These are phyloP conservation scores for Fraxinus nigra DNA, from an alignment of 305 asterid species.

Conservation along the genomic window DNA sequence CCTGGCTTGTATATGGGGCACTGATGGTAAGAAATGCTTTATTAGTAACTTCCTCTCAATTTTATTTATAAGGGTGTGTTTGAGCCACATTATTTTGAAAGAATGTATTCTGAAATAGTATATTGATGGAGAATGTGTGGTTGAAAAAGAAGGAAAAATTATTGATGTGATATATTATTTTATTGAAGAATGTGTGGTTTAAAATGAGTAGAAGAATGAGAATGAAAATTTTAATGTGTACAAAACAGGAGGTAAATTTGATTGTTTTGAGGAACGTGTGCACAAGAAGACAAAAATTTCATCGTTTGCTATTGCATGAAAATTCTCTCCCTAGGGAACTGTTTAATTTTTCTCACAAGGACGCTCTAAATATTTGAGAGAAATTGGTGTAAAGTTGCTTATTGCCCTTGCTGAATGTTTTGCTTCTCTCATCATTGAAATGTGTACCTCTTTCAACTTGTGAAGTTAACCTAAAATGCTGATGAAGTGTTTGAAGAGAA, in stretches of 20 bases:
- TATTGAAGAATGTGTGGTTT: too few relatives aligned
- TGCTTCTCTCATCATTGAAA: neutral
- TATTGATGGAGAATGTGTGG: too few relatives aligned
- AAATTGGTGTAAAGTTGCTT: neutral
- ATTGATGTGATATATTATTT: too few relatives aligned
- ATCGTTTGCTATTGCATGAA: slow-evolving; percentile 2
- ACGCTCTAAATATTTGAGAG: slow-evolving; percentile 8
- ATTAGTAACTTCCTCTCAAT: slow-evolving; percentile 3
- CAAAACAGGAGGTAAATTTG: neutral
- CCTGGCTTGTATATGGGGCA: slow-evolving; percentile 96
- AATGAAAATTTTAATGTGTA: too few relatives aligned
- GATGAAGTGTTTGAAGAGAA: neutral
- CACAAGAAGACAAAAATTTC: neutral
- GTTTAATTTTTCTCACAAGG: neutral
- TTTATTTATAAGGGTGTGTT: neutral
- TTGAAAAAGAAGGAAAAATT: too few relatives aligned
- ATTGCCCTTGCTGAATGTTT: neutral
- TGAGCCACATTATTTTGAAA: too few relatives aligned
- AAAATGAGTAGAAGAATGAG: neutral
- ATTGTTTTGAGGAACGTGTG: neutral
- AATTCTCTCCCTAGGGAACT: neutral
- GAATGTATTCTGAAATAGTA: too few relatives aligned
- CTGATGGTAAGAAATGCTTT: slow-evolving; percentile 54
- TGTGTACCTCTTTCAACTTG: neutral
- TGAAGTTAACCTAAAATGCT: neutral